phyloP scores from a whole-genome alignment of 1,284 basidiomycete species.

The Porodaedalea pini region DNA sequence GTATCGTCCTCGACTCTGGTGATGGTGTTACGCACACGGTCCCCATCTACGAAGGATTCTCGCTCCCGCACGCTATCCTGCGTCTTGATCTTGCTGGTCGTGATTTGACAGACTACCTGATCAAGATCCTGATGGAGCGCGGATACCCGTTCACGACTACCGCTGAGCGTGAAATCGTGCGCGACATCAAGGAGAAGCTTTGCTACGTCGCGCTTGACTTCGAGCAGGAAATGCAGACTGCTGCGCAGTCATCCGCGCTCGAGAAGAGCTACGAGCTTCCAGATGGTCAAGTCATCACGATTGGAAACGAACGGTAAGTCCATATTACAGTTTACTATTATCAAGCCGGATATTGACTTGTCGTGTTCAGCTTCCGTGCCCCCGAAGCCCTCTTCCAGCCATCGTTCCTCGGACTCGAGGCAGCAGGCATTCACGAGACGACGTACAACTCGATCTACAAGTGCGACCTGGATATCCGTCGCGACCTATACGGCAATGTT shows the following conservation, averaged over 20 bases:
- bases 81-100: conserved; percentile 95
- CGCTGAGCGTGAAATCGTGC: conserved; percentile 79
- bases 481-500: conserved; percentile 91
- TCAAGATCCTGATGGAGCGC: conserved; percentile 93
- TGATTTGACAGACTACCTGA: conserved; percentile 90
- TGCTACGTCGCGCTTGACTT: conserved; percentile 70
- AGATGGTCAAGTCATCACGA: conserved; percentile 96
- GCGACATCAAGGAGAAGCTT: conserved; percentile 71
- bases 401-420: conserved; percentile 89
- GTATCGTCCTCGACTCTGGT: conserved; percentile 97
- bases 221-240: conserved; percentile 86
- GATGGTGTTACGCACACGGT: conserved; percentile 99
- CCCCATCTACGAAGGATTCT: conserved; percentile 98
- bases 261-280: conserved; percentile 97
- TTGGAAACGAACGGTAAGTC: conserved; percentile 86
- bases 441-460: conserved; percentile 92
- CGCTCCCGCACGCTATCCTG: conserved; percentile 91
- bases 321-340: neutral
- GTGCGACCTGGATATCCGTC: conserved; percentile 80
- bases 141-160: conserved; percentile 95
- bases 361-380: conserved; percentile 75
- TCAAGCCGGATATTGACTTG: neutral
- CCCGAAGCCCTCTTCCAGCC: conserved; percentile 99
- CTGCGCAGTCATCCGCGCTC: conserved; percentile 86
- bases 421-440: conserved; percentile 94